A percentile compares a stretch with the other conserved stretches of the same genome.
Conservation (phyloP, 2,329 filamentous ascomycete species). For the Talaromyces funiculosus region DNA sequence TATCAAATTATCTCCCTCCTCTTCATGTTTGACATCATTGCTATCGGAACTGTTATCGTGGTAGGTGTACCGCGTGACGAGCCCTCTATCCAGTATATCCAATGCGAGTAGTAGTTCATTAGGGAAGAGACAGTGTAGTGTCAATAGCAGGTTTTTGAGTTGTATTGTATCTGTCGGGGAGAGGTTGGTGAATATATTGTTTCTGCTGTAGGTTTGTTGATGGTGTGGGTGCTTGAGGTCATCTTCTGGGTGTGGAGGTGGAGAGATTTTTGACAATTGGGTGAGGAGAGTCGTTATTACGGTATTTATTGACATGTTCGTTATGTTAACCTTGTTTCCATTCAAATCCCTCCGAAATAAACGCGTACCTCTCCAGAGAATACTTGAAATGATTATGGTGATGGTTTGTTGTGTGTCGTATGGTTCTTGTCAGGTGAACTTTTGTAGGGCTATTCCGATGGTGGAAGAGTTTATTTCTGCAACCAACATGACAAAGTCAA, state of each 20-base stretch:
- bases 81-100: constrained; percentile 74
- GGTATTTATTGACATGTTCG: not conserved
- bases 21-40: not conserved
- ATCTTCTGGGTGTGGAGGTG: not conserved
- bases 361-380: too few relatives aligned
- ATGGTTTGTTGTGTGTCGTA: not conserved
- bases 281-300: constrained; percentile 10
- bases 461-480: not conserved
- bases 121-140: constrained; percentile 80
- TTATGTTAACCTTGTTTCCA: not conserved
- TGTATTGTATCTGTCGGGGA: constrained; percentile 12
- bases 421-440: not conserved
- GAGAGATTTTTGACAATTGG: constrained; percentile 10
- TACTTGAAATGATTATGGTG: not conserved
- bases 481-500: not conserved
- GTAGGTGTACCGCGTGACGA: constrained; percentile 56
- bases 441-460: not conserved
- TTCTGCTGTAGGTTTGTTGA: constrained; percentile 11
- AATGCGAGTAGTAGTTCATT: constrained; percentile 75
- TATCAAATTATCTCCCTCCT: constrained; percentile 23
- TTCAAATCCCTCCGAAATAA: too few relatives aligned
- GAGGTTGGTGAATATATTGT: constrained; percentile 14
- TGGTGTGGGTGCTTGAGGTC: not conserved
- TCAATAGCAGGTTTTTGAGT: constrained; percentile 58
- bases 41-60: constrained; percentile 12